Conservation (phyloP, 441 rosid genomes). For the Pelargonium citronellum region DNA sequence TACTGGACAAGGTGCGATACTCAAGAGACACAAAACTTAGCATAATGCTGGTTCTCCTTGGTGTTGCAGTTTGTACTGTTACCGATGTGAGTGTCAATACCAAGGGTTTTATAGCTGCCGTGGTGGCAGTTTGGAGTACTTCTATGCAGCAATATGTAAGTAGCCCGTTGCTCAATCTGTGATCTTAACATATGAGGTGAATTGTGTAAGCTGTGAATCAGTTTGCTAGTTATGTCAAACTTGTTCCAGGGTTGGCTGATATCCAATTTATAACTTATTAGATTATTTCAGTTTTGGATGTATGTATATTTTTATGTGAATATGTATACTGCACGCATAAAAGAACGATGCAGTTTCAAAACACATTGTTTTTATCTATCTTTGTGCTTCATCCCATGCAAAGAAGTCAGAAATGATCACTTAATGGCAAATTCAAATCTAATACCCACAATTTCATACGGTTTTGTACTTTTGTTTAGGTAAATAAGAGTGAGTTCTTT, state of each 20-base stretch:
- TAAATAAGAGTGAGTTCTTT: conserved; percentile 3
- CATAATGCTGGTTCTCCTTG: conserved; percentile 57
- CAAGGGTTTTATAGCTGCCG: conserved; percentile 61
- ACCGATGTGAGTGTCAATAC: conserved; percentile 71
- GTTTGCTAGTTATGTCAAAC: neutral
- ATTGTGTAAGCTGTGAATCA: neutral
- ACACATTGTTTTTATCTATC: neutral
- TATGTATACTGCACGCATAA: neutral
- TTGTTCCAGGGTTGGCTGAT: neutral
- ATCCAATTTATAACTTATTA: neutral
- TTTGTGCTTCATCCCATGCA: neutral
- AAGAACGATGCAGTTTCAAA: neutral
- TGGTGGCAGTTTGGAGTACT: conserved; percentile 70
- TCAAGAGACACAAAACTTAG: conserved; percentile 73
- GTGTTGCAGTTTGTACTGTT: conserved; percentile 69
- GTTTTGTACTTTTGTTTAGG: neutral
- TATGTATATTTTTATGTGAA: neutral
- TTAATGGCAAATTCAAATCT: neutral
- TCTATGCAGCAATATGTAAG: conserved; percentile 69
- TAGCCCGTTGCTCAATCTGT: conserved; percentile 15
- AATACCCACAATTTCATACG: neutral
- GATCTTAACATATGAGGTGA: neutral
- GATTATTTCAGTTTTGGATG: neutral
- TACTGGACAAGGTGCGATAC: conserved; percentile 63
- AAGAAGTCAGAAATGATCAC: neutral